Conservation (phyloP, 1,139 yeast genomes). For the Kodamaea arcana region DNA sequence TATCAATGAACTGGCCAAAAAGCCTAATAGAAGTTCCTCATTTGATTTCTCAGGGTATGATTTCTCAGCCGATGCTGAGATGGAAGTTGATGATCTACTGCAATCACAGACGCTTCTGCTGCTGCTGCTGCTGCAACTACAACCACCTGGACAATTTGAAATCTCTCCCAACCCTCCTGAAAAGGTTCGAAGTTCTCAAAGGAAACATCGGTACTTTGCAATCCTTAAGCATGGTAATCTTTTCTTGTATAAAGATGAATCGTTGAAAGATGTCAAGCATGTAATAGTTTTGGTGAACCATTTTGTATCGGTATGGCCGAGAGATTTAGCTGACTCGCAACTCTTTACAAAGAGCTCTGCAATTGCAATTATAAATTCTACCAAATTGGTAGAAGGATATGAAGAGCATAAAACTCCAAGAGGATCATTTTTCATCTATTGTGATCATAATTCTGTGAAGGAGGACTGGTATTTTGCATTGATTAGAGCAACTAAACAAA, state of each 20-base stretch:
- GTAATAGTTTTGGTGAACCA: slow-evolving; percentile 73
- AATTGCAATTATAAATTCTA: slow-evolving; percentile 55
- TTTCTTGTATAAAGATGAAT: slow-evolving; percentile 71
- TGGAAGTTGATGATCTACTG: slow-evolving; percentile 4
- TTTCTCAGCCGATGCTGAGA: slow-evolving; percentile 3
- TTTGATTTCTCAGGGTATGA: slow-evolving; percentile 10
- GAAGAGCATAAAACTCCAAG: slow-evolving; percentile 32
- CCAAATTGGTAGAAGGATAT: slow-evolving; percentile 6
- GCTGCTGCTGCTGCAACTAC: neutral
- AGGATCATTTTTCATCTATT: slow-evolving; percentile 66
- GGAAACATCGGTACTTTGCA: slow-evolving; percentile 63
- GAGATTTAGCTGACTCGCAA: slow-evolving; percentile 64
- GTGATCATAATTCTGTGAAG: slow-evolving; percentile 73
- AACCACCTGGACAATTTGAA: slow-evolving; percentile 1
- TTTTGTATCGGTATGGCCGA: slow-evolving; percentile 84
- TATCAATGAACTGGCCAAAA: slow-evolving; percentile 17
- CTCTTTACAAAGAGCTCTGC: slow-evolving; percentile 77
- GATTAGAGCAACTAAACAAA: slow-evolving; percentile 70
- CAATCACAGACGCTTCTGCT: neutral
- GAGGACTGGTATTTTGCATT: slow-evolving; percentile 91
- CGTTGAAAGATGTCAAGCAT: slow-evolving; percentile 64
- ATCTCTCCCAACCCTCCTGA: slow-evolving; percentile 8
- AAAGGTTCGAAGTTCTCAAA: slow-evolving; percentile 21
- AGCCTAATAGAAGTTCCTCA: slow-evolving; percentile 16
- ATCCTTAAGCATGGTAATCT: slow-evolving; percentile 80